Percentiles rank a stretch among this genome's conserved stretches.
phyloP scores from a whole-genome alignment of 805 yeast genomes.

The Wickerhamiella brachini region DNA sequence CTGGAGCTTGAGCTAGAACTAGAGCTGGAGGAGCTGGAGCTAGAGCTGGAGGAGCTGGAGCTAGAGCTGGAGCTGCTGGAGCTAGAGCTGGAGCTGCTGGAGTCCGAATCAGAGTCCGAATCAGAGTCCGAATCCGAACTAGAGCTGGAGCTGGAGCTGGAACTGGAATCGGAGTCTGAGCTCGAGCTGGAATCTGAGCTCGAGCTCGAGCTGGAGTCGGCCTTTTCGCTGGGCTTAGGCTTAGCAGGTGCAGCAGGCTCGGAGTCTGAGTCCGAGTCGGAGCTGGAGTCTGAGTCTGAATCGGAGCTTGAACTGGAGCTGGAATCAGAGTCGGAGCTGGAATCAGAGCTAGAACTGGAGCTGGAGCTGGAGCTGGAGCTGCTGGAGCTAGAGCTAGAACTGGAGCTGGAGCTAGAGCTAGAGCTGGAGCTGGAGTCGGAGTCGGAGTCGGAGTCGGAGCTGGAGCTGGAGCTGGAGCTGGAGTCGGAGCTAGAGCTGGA shows the following conservation, averaged over 20 bases:
- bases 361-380: conserved; percentile 17
- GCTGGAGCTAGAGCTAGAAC: conserved; percentile 3
- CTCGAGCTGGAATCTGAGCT: conserved; percentile 17
- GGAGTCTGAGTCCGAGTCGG: no score
- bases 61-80: conserved; percentile 11
- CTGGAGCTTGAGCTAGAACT: conserved; percentile 22
- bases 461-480: conserved; percentile 21
- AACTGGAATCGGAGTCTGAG: conserved; percentile 20
- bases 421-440: conserved; percentile 5
- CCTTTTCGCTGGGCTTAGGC: no score
- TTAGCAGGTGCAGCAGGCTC: no score
- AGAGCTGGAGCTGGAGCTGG: conserved; percentile 19
- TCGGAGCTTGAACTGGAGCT: conserved; percentile 15
- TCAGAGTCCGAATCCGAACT: conserved; percentile 17
- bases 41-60: conserved; percentile 5
- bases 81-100: conserved; percentile 18
- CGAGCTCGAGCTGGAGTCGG: no score
- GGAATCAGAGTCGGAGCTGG: conserved; percentile 16
- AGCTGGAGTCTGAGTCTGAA: conserved; percentile 13
- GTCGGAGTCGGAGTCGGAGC: conserved; percentile 19
- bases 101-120: conserved; percentile 20
- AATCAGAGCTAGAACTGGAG: conserved; percentile 19
- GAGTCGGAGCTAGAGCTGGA: conserved; percentile 19
- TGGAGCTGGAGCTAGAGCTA: conserved; percentile 7
- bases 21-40: conserved; percentile 11